These are phyloP conservation scores for Trifolium repens DNA, from an alignment of 306 rosid species.

Conservation along the genomic window DNA sequence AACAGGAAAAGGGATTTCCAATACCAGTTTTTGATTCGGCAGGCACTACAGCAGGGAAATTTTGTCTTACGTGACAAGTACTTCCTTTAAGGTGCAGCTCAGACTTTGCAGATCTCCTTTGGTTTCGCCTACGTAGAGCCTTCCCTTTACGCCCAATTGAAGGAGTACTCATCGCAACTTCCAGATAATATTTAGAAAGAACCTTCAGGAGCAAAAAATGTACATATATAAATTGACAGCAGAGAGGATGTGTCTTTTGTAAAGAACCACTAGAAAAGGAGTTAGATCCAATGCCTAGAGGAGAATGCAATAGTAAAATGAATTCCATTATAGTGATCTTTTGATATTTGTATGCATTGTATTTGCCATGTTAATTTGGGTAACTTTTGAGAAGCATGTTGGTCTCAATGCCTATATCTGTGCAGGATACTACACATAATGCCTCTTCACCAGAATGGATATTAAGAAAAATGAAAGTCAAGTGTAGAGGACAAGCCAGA, in stretches of 20 bases:
- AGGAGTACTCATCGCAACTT: slow-evolving; percentile 59
- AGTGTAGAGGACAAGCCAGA: no score
- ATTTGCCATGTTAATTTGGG: slow-evolving; percentile 14
- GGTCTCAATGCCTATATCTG: not conserved
- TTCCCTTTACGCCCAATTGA: slow-evolving; percentile 96
- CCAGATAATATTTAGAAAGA: slow-evolving; percentile 73
- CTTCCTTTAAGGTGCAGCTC: slow-evolving; percentile 47
- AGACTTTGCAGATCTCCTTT: slow-evolving; percentile 50
- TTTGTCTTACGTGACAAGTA: slow-evolving; percentile 28
- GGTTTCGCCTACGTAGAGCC: slow-evolving; percentile 80
- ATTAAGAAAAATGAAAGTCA: no score
- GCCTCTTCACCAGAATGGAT: not conserved
- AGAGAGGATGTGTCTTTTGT: slow-evolving; percentile 7
- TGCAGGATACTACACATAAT: not conserved
- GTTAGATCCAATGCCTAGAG: not conserved
- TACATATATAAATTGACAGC: slow-evolving; percentile 20
- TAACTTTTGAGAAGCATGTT: slow-evolving; percentile 7
- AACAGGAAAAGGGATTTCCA: slow-evolving; percentile 23
- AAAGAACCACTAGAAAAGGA: slow-evolving; percentile 9
- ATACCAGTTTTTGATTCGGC: slow-evolving; percentile 54
- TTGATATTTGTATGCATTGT: slow-evolving; percentile 2
- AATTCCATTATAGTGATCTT: slow-evolving; percentile 26
- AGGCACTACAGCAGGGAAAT: slow-evolving; percentile 32
- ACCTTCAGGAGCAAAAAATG: slow-evolving; percentile 54
- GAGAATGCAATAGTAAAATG: slow-evolving; percentile 19